phyloP scores from a whole-genome alignment of 2,329 filamentous ascomycete species.

The Zasmidium cellare region DNA sequence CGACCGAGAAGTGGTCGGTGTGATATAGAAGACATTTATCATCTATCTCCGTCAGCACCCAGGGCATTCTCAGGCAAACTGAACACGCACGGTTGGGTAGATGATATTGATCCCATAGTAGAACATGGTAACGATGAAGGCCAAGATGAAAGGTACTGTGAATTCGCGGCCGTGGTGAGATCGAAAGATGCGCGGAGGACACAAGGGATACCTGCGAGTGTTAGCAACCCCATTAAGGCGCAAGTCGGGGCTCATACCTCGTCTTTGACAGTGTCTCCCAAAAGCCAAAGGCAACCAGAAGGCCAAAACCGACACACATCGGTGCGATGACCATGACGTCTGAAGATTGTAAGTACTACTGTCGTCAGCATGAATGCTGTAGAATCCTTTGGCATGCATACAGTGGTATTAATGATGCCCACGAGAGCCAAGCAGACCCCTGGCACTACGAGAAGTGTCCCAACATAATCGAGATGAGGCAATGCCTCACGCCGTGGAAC shows the following conservation, averaged over 20 bases:
- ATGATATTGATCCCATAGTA: slow-evolving; percentile 49
- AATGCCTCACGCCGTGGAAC: slow-evolving; percentile 25
- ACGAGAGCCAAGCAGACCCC: slow-evolving; percentile 34
- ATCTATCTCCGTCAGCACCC: slow-evolving; percentile 27
- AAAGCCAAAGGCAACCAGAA: not conserved
- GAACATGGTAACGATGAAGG: slow-evolving; percentile 53
- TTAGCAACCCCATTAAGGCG: not conserved
- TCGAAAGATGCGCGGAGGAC: slow-evolving; percentile 42
- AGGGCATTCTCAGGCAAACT: not conserved
- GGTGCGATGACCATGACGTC: slow-evolving; percentile 2
- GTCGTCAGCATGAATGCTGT: not conserved
- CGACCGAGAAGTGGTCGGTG: slow-evolving; percentile 10
- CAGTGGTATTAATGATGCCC: slow-evolving; percentile 4
- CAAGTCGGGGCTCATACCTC: not conserved
- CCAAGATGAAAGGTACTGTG: slow-evolving; percentile 46
- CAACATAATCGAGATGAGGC: slow-evolving; percentile 29
- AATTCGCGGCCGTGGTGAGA: slow-evolving; percentile 46
- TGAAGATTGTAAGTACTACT: not conserved
- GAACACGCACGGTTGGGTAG: slow-evolving; percentile 38
- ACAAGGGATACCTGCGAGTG: not conserved
- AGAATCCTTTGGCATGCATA: not conserved
- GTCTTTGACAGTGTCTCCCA: slow-evolving; percentile 32
- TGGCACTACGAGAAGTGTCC: slow-evolving; percentile 15
- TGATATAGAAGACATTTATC: slow-evolving; percentile 46
- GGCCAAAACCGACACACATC: not conserved